These are phyloP conservation scores for Malassezia equina DNA, from an alignment of 1,284 basidiomycete genomes.

Conservation along the genomic window DNA sequence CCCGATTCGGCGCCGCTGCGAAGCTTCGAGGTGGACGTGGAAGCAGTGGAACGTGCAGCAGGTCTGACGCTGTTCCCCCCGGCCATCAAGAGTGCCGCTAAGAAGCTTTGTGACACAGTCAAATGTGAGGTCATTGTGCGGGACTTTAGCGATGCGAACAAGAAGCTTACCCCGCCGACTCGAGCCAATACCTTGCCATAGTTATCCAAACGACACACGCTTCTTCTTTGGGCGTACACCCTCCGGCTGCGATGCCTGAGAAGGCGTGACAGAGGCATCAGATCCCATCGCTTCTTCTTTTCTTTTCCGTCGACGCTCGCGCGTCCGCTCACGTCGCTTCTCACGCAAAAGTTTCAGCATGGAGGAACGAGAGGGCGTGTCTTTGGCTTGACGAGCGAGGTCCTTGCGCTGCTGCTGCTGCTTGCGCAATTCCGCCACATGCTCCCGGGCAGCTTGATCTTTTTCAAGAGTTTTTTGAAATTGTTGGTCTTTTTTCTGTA, in stretches of 20 bases:
- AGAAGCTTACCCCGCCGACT: not conserved
- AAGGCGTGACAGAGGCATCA: not conserved
- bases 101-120: slow-evolving; percentile 62
- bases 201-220: slow-evolving; percentile 16
- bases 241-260: not conserved
- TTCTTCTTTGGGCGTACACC: slow-evolving; percentile 1
- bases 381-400: not conserved
- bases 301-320: slow-evolving; percentile 6
- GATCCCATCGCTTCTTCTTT: not conserved
- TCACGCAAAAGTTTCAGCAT: slow-evolving; percentile 12
- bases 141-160: slow-evolving; percentile 26
- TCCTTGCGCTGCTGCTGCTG: slow-evolving; percentile 4
- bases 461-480: slow-evolving; percentile 6
- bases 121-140: slow-evolving; percentile 38
- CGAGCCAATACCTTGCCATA: not conserved
- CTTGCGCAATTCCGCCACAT: not conserved
- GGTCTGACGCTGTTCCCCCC: slow-evolving; percentile 82
- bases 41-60: slow-evolving; percentile 79
- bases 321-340: slow-evolving; percentile 9
- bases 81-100: slow-evolving; percentile 65
- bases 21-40: slow-evolving; percentile 52
- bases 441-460: not conserved
- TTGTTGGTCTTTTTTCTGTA: slow-evolving; percentile 7
- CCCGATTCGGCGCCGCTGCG: slow-evolving; percentile 39
- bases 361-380: not conserved